Base-by-base conservation (phyloP, 257 asterid species). In the Solanum megistacrolobum region DNA sequence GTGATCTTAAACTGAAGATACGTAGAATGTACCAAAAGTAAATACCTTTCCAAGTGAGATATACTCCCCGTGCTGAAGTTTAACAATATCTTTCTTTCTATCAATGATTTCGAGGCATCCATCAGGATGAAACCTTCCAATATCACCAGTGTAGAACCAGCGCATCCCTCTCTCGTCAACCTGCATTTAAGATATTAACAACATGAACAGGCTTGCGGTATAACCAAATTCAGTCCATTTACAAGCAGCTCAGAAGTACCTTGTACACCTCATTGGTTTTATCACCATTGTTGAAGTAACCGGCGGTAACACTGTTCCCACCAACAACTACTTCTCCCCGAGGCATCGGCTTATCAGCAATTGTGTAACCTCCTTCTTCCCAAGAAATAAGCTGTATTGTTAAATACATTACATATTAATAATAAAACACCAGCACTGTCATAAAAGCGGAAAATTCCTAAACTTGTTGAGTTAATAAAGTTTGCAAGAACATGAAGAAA, bases 61-160 rank as follows among this genome's bases (percentile, higher is more conserved):
- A 88, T 96, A 96, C 86, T 96, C 99, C 35, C 99, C 99, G 35
- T 96, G 99, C 88, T 96, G 99, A 89, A 96, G 98, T 93, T 96
- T 96, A 60, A 96, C 98, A 41, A 96, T 95, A 88, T 96, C 99
- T 89, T 96, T 96, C 94, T 94, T 96, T 87, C 99, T 92, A 89
- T 96, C 98, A 72, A 96, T 96, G 89, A 96, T 92, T 91, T 96
- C 98, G 86, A 96, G 93, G 93, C 98, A 94, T 88, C 99, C 99
- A 89, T 96, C 98, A 11, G 99, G 94, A 86, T 96, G 99, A 88
- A 96, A 93, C 93, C 92, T 92, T 85, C 99, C 99, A 87, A 96
- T 88, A 87, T 96, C 99, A 83, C 99, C 99, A 18, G 97, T 91
- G 88, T 93, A 95, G 92, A 96, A 96, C 99, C 99, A 96, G 23